phyloP scores from a whole-genome alignment of 2,329 filamentous ascomycete species.

The Bipolaris cookei region DNA sequence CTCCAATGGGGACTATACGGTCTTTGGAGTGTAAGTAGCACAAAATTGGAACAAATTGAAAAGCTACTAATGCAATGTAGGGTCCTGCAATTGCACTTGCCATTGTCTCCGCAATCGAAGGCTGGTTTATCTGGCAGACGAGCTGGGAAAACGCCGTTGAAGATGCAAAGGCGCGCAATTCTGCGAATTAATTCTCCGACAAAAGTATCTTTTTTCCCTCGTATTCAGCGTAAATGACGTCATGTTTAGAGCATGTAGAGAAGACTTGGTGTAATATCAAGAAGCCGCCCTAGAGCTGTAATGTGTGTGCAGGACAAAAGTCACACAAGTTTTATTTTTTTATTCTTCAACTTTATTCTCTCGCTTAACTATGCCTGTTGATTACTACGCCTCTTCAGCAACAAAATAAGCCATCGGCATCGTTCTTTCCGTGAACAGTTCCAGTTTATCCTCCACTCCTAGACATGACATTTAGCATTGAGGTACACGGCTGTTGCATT shows the following conservation, averaged over 20 bases:
- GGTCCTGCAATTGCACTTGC: constrained; percentile 67
- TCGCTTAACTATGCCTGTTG: too few relatives aligned
- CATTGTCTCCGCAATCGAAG: constrained; percentile 64
- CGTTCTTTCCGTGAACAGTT: too few relatives aligned
- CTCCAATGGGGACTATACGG: constrained; percentile 78
- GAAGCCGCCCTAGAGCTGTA: neutral
- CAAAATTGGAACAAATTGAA: neutral
- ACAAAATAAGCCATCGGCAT: too few relatives aligned
- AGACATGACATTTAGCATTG: too few relatives aligned
- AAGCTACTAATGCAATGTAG: constrained; percentile 26
- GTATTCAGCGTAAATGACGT: neutral
- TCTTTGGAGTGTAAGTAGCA: constrained; percentile 66
- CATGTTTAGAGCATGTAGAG: neutral
- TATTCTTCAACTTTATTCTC: too few relatives aligned
- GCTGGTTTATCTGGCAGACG: constrained; percentile 61
- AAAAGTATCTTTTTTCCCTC: neutral
- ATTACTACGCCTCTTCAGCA: too few relatives aligned
- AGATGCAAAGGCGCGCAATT: constrained; percentile 64
- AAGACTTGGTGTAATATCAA: neutral
- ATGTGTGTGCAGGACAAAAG: too few relatives aligned
- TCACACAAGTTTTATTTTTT: too few relatives aligned
- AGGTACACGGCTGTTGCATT: too few relatives aligned
- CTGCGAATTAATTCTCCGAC: constrained; percentile 17
- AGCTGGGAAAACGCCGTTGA: constrained; percentile 66
- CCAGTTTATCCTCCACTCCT: too few relatives aligned